Percentiles rank a stretch among this genome's conserved stretches.
Conservation (phyloP, 2,329 filamentous ascomycete species). For the Aspergillus pseudoterreus region DNA sequence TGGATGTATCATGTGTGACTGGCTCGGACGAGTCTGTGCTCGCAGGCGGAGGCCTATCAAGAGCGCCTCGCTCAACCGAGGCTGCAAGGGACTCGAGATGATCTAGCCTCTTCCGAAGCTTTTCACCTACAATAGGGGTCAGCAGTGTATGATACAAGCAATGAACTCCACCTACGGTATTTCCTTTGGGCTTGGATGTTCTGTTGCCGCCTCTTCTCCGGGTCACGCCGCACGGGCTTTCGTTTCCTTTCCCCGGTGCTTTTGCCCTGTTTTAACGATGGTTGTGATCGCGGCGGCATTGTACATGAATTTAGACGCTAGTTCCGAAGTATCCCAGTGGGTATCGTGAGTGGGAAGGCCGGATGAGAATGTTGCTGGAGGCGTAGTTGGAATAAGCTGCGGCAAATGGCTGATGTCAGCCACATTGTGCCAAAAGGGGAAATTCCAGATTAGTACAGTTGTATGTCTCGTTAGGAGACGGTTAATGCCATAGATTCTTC, state of each 20-base stretch:
- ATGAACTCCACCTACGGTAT: conserved; percentile 12
- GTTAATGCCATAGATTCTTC: too few species aligned
- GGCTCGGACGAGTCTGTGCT: background rate
- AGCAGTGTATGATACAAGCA: background rate
- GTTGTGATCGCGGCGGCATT: background rate
- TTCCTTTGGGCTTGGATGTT: conserved; percentile 19
- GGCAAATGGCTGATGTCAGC: too few species aligned
- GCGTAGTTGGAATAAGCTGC: too few species aligned
- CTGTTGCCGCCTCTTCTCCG: conserved; percentile 19
- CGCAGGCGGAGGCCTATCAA: background rate
- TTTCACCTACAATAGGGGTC: conserved; percentile 10
- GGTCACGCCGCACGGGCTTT: conserved; percentile 21
- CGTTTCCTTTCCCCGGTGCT: conserved; percentile 4
- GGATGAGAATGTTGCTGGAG: too few species aligned
- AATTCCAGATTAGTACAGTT: too few species aligned
- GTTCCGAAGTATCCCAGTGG: too few species aligned
- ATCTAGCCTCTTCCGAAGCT: conserved; percentile 13
- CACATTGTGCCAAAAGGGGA: too few species aligned
- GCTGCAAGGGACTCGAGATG: conserved; percentile 13
- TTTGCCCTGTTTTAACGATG: background rate
- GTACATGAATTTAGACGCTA: background rate
- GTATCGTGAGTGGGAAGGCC: too few species aligned
- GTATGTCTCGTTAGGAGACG: too few species aligned
- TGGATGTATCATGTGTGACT: background rate
- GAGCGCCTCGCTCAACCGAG: background rate